Evolutionary conservation across 371 early-diverging fungal genomes (phyloP), one percentile per base, ranked within the genome.

Genomic region (Mortierella sp.): DNA sequence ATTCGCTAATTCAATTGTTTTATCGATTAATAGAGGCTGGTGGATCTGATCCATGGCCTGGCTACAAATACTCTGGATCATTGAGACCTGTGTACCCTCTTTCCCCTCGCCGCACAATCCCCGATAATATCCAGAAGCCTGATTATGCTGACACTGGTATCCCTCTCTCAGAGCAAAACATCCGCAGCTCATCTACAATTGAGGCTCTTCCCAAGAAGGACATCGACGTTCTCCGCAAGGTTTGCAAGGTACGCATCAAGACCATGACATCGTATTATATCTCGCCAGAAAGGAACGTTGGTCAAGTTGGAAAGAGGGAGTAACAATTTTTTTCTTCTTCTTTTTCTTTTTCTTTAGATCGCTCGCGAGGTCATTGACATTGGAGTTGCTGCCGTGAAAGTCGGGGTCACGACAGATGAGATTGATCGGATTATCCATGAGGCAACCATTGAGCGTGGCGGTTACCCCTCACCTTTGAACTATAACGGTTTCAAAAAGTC

Each of bases 401-500:
- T 92, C 22, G 99, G 99, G 2, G 91, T 94, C 5, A 98, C 97
- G 0, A 97, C 98, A 0, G 96, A 95, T 71, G 96, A 95, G 76
- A 94, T 98, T 72, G 89, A 99, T 84, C 81, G 91, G 33, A 90
- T 94, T 63, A 89, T 97, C 24, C 98, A 97, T 78, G 92, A 93
- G 69, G 97, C 95, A 32, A 92, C 92, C 32, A 90, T 98, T 67
- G 93, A 92, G 68, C 92, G 95, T 41, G 89, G 91, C 43, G 91
- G 92, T 7, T 99, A 99, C 82, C 99, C 99, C 33, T 97, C 97
- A 0, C 97, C 98, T 38, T 86, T 98, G 66, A 97, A 97, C 88
- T 97, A 98, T 87, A 89, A 94, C 82, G 88, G 92, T 22, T 97
- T 96, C 81, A 97, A 97, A 16, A 95, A 95, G 76, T 94, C 97